Percentiles rank a stretch among this genome's conserved stretches.
phyloP scores from a whole-genome alignment of 495 filamentous ascomycete species.

The Penicillium macrosclerotiorum region DNA sequence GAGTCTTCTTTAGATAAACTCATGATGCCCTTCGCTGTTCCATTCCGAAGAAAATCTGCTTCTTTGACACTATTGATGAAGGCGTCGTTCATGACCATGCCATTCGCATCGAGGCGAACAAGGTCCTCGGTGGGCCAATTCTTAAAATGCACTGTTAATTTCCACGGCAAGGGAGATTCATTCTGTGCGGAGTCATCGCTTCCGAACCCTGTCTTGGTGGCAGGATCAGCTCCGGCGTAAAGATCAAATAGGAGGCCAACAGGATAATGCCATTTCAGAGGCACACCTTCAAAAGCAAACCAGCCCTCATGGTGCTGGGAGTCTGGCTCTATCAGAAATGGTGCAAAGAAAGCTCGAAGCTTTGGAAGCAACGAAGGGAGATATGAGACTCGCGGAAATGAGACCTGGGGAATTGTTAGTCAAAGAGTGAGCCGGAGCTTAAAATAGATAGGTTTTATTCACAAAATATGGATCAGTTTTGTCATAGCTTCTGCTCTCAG shows the following conservation, averaged over 20 bases:
- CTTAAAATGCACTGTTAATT: conserved; percentile 70
- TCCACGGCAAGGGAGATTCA: conserved; percentile 66
- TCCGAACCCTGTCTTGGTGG: conserved; percentile 30
- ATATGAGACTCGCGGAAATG: conserved; percentile 58
- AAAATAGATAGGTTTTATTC: conserved; percentile 8
- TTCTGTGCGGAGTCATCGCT: conserved; percentile 25
- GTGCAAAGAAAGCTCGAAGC: conserved; percentile 72
- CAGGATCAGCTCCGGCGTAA: conserved; percentile 65
- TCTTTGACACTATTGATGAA: conserved; percentile 96
- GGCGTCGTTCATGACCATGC: conserved; percentile 69
- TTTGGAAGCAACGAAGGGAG: conserved; percentile 73
- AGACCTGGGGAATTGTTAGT: conserved; percentile 28
- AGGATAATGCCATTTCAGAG: conserved; percentile 85
- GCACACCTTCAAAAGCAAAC: conserved; percentile 72
- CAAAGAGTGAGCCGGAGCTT: background rate
- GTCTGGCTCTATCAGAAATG: conserved; percentile 65
- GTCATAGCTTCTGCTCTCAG: conserved; percentile 54
- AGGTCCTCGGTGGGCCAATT: conserved; percentile 70
- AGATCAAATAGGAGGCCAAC: conserved; percentile 87
- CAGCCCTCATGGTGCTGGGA: conserved; percentile 60
- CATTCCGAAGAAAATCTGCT: conserved; percentile 89
- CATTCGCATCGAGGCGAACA: conserved; percentile 59
- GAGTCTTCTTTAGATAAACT: conserved; percentile 84
- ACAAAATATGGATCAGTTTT: conserved; percentile 55
- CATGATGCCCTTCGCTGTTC: conserved; percentile 92